phyloP scores from a whole-genome alignment of 768 basidiomycete genomes.

The Xerocomellus amylosporus region DNA sequence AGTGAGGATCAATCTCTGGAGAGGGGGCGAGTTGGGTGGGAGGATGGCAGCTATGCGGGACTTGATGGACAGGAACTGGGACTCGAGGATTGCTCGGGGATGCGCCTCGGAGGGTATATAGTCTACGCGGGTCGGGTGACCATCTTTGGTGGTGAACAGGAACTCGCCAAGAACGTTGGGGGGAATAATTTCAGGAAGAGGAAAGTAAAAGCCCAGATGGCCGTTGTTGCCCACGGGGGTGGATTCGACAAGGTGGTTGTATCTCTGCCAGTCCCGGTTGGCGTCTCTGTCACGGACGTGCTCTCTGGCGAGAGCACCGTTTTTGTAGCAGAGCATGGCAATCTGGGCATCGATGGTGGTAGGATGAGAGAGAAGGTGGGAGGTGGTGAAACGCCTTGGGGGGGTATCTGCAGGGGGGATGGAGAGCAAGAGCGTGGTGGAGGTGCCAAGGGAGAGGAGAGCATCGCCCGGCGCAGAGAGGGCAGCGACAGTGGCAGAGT shows the following conservation, averaged over 20 bases:
- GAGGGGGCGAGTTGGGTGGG: constrained; percentile 2
- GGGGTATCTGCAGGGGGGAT: constrained; percentile 4
- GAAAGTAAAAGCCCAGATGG: constrained; percentile 6
- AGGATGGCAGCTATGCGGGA: constrained; percentile 9
- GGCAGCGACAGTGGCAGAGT: constrained; percentile 5
- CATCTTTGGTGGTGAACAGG: neutral
- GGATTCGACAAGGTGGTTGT: constrained; percentile 1
- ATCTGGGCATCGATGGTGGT: constrained; percentile 5
- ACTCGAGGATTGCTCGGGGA: constrained; percentile 9
- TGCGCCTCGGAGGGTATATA: constrained; percentile 2
- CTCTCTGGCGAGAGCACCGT: constrained; percentile 9
- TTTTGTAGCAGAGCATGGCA: constrained; percentile 12
- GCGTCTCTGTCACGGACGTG: constrained; percentile 6
- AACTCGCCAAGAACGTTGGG: constrained; percentile 6
- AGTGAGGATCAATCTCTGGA: constrained; percentile 4
- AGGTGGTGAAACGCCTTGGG: constrained; percentile 6
- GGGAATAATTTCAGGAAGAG: constrained; percentile 8
- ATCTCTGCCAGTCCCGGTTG: neutral
- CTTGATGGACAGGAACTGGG: constrained; percentile 11
- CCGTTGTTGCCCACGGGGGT: neutral
- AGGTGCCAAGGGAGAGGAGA: constrained; percentile 5
- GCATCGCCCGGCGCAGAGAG: constrained; percentile 8
- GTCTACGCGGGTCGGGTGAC: neutral
- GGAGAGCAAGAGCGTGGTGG: constrained; percentile 7
- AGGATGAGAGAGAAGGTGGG: constrained; percentile 6